Base-by-base conservation (phyloP, 495 filamentous ascomycete genomes). In the Penicillium canariense region DNA sequence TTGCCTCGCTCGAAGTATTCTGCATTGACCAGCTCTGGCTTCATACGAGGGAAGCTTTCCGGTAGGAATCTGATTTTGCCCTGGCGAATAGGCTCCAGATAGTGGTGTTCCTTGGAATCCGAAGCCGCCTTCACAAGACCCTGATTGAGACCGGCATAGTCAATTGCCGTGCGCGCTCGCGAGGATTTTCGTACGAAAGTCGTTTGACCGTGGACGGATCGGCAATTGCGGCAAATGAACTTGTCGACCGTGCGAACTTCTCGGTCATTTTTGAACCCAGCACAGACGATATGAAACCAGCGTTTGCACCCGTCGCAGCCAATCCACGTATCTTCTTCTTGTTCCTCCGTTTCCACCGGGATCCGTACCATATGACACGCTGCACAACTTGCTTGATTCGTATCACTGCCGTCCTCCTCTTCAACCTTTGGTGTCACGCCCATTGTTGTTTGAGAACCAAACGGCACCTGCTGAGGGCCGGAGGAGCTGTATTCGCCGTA, bases 271-370 rank as follows among this genome's bases (percentile, higher is more conserved):
- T 86, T 85, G 60, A 90, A 87, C 5, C 84, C 85, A 17, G 86
- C 86, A 63, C 87, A 90, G 32, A 82, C 78, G 44, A 84, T 86
- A 63, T 90, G 87, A 58, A 84, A 88, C 87, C 87, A 90, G 23
- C 72, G 76, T 58, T 87, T 87, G 65, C 87, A 90, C 28, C 84
- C 86, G 65, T 90, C 86, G 59, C 87, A 90, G 26, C 78, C 82
- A 53, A 90, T 88, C 87, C 87, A 90, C 12, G 82, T 81, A 52
- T 79, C 79, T 50, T 78, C 74, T 26, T 72, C 72, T 48, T 34
- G 75, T 36, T 74, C 78, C 17, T 79, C 78, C 5, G 63, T 69
- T 28, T 72, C 69, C 9, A 73, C 48, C 14, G 74, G 72, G 31
- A 77, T 80, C 11, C 75, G 74, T 4, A 76, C 68, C 55, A 80